Conservation (phyloP, 345 rosid genomes). For the Camelina laxa region DNA sequence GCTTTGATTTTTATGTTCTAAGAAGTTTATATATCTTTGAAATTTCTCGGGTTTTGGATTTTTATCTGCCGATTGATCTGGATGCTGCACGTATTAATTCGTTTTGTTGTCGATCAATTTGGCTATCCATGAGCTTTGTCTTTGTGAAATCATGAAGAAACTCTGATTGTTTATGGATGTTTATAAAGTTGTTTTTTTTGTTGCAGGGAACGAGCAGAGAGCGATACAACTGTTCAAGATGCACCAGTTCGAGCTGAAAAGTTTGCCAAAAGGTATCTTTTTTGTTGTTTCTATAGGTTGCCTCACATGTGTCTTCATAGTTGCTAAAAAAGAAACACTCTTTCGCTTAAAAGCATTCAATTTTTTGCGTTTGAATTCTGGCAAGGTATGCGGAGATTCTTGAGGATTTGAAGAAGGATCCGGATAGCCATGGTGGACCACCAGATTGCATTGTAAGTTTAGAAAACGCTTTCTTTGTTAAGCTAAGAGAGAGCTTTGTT, state of each 20-base stretch:
- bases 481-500: constrained; percentile 4
- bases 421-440: constrained; percentile 95
- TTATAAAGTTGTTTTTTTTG: background rate
- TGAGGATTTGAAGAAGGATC: constrained; percentile 94
- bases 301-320: background rate
- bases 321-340: constrained; percentile 10
- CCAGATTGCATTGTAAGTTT: constrained; percentile 85
- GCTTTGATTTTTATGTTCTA: constrained; percentile 19
- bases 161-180: background rate
- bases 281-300: background rate
- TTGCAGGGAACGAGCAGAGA: constrained; percentile 83
- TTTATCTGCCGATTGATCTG: constrained; percentile 10
- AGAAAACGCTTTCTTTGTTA: background rate
- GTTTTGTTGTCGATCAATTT: background rate
- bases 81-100: background rate
- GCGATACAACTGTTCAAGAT: constrained; percentile 73
- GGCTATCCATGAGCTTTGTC: background rate
- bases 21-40: background rate
- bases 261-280: constrained; percentile 71
- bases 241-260: constrained; percentile 76
- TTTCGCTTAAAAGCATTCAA: background rate
- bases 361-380: background rate
- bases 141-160: constrained; percentile 4
- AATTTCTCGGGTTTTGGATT: background rate
- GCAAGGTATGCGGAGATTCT: constrained; percentile 77